Evolutionary conservation across 257 asterid species (phyloP), one percentile per base, ranked within the genome.

Genomic region (Henckelia pumila): DNA sequence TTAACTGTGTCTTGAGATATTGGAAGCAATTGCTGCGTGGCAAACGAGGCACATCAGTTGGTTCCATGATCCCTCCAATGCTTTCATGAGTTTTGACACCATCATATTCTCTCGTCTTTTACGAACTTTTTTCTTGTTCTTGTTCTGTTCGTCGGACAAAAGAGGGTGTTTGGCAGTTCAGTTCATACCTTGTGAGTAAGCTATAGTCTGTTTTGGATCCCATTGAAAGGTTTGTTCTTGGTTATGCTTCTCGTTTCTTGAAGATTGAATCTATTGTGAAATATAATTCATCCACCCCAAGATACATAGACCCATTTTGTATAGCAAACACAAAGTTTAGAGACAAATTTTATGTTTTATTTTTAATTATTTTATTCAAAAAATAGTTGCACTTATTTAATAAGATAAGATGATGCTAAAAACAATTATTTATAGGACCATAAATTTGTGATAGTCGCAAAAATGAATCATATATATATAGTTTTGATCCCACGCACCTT

Each of bases 21-120:
- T 73, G 79, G 81, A 88, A 80, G 84, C 70, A 77, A n/a, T 76
- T 89, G 77, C 11, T 72, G 1, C 63, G 65, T 19, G 67, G 55
- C 40, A 64, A 65, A 58, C 72, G 60, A 56, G 71, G 61, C 50
- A n/a, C 40, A 1, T 10, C 60, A 20, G 56, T 44, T 7, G 3
- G 67, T 47, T 47, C 20, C 30, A 71, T 13, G n/a, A 7, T 55
- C 70, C 25, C 70, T 1, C 24, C 50, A 55, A 23, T 35, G 32
- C 57, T 55, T 71, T n/a, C n/a, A n/a, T 71, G 59, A 56, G 4
- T 1, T 22, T 35, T 56, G 20, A 21, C 24, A 22, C 8, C n/a
- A n/a, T 7, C 23, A 20, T 35, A 0, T 8, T 30, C 1, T 35
- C 10, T 10, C 8, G 50, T 0, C 14, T 29, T 25, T 7, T 16